phyloP scores from a whole-genome alignment of 257 asterid species.

The Fraxinus quadrangulata region DNA sequence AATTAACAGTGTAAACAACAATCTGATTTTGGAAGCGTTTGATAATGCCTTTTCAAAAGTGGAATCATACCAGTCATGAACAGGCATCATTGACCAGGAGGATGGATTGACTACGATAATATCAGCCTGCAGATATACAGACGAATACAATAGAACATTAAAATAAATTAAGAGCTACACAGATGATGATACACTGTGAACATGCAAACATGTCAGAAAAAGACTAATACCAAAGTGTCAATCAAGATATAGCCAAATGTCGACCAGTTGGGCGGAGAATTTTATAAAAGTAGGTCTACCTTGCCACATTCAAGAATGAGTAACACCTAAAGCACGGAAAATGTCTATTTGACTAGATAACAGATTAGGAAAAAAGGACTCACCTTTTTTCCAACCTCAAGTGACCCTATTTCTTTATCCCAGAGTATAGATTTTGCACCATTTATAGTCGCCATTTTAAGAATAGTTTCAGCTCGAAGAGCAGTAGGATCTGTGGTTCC shows the following conservation, averaged over 20 bases:
- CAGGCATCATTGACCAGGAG: slow-evolving; percentile 76
- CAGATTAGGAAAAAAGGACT: background rate
- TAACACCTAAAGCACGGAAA: background rate
- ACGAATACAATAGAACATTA: background rate
- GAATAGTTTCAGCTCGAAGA: slow-evolving; percentile 78
- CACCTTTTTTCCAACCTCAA: slow-evolving; percentile 82
- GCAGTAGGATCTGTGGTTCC: slow-evolving; percentile 71
- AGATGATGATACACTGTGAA: background rate
- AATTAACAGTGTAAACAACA: background rate
- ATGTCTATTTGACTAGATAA: background rate
- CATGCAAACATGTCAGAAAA: background rate
- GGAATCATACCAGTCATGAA: slow-evolving; percentile 62
- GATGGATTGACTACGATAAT: slow-evolving; percentile 62
- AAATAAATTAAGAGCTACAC: background rate
- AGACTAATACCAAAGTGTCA: background rate
- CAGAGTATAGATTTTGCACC: slow-evolving; percentile 74
- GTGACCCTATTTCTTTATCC: slow-evolving; percentile 83
- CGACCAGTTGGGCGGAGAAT: background rate
- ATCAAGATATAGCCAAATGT: background rate
- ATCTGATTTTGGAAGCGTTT: background rate
- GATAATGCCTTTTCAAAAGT: background rate
- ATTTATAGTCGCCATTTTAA: slow-evolving; percentile 67
- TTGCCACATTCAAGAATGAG: background rate
- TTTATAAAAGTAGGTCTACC: background rate
- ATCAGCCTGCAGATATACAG: slow-evolving; percentile 59